Evolutionary conservation across 306 rosid species (phyloP), one percentile per base, ranked within the genome.

Genomic region (Cicer chorassanicum): DNA sequence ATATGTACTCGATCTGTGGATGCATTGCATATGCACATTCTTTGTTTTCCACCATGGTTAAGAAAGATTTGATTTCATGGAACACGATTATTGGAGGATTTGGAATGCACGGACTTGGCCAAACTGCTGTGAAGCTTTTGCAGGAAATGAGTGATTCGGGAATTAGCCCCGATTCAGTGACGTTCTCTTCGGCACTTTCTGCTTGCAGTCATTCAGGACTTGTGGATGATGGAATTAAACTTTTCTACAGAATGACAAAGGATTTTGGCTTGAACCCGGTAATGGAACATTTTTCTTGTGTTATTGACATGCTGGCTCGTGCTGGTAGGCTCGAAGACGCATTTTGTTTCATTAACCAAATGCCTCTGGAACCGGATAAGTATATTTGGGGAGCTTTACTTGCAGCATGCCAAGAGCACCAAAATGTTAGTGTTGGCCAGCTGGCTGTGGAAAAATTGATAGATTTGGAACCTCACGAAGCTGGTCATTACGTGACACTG

Each of bases 161-260:
- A 42, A 18, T 78, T 63, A 53, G 36, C 18, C 87, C 86, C 1
- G 57, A 75, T 75, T 80, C 70, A 41, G 79, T 82, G 57, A 87
- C 91, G 16, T 74, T 84, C 70, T 80, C 91, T 56, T 82, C 78
- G 55, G 79, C 75, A 13, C 82, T 85, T 46, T 87, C 91, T 38
- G 87, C 88, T 78, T 87, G 86, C 48, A 68, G 87, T 43, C 87
- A 87, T 60, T 82, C 85, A 40, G 87, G 88, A 82, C 84, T 84
- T 6, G 78, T 78, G 57, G 83, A 87, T 68, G 81, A 84, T 18
- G 87, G 88, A 76, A 79, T 82, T 72, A 77, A 75, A 49, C 77
- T 87, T 45, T 82, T 87, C 84, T 45, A 84, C 56, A 67, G 71
- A 60, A 80, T 78, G 85, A 82, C 63, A 19, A 65, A 57, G 46